These are phyloP conservation scores for Didymella lethalis DNA, from an alignment of 2,329 filamentous ascomycete genomes.

Conservation along the genomic window DNA sequence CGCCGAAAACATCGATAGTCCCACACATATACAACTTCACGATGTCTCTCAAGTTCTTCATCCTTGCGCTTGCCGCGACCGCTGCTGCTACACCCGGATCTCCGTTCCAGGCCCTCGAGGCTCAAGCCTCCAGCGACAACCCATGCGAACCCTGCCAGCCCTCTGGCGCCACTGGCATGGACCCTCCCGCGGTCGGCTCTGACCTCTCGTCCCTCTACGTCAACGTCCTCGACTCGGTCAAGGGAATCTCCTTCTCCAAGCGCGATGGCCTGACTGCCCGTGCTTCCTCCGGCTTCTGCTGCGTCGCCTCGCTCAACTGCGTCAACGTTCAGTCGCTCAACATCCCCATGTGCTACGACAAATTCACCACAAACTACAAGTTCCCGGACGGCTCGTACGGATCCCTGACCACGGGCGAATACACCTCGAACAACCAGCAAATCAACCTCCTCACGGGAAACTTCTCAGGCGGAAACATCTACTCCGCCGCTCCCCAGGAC, in stretches of 20 bases:
- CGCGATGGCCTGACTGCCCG: slow-evolving; percentile 30
- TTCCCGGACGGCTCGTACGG: slow-evolving; percentile 59
- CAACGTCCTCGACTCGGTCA: slow-evolving; percentile 47
- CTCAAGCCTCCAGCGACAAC: slow-evolving; percentile 37
- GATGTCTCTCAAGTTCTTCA: slow-evolving; percentile 38
- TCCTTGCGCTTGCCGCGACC: slow-evolving; percentile 36
- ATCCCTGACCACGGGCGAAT: slow-evolving; percentile 55
- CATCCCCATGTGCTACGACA: slow-evolving; percentile 62
- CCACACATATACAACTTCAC: slow-evolving; percentile 3
- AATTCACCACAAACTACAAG: slow-evolving; percentile 61
- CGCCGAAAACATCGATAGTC: slow-evolving; percentile 2
- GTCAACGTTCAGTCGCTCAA: slow-evolving; percentile 52
- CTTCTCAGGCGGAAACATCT: slow-evolving; percentile 58
- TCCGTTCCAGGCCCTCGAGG: slow-evolving; percentile 29
- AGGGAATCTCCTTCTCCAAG: slow-evolving; percentile 43
- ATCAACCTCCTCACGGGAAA: slow-evolving; percentile 57
- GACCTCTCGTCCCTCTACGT: slow-evolving; percentile 48
- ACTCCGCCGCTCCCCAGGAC: slow-evolving; percentile 45
- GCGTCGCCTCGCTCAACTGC: slow-evolving; percentile 51
- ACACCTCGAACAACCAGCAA: slow-evolving; percentile 49
- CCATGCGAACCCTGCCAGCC: slow-evolving; percentile 49
- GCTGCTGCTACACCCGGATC: slow-evolving; percentile 29
- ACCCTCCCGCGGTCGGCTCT: slow-evolving; percentile 44
- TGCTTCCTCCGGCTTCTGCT: slow-evolving; percentile 41
- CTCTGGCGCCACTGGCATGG: slow-evolving; percentile 42